Evolutionary conservation across 352 stramenopile genomes (phyloP).

Genomic region (Pythium chondricola): DNA sequence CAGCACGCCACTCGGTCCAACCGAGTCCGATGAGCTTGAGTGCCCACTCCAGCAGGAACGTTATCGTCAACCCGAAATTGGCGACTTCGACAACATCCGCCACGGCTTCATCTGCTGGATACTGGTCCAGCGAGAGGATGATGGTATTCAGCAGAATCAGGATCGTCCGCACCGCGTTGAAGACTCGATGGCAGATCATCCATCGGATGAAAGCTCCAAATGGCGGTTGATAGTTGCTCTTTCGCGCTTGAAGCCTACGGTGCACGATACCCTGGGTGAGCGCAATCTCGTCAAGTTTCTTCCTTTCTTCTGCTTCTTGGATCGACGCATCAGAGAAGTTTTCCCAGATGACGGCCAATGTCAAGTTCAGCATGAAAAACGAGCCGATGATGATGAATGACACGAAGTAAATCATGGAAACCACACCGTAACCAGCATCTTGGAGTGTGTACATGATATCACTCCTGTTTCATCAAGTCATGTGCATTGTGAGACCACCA

Average conservation of each 20-base stretch:
- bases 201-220: slow-evolving; percentile 15
- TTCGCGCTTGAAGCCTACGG: background rate
- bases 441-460: slow-evolving; percentile 68
- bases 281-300: slow-evolving; percentile 17
- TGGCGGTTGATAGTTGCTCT: background rate
- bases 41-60: slow-evolving; percentile 43
- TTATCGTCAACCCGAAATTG: slow-evolving; percentile 51
- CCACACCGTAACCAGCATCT: slow-evolving; percentile 35
- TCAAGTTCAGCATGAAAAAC: slow-evolving; percentile 90
- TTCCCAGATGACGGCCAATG: slow-evolving; percentile 87
- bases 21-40: slow-evolving; percentile 79
- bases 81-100: slow-evolving; percentile 42
- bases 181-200: slow-evolving; percentile 46
- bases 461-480: slow-evolving; percentile 18
- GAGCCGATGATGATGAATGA: slow-evolving; percentile 85
- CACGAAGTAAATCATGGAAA: slow-evolving; percentile 78
- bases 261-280: background rate
- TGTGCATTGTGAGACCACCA: background rate
- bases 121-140: slow-evolving; percentile 76
- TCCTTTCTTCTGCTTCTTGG: slow-evolving; percentile 47
- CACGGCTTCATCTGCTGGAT: slow-evolving; percentile 41
- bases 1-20: slow-evolving; percentile 32
- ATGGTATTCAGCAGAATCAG: slow-evolving; percentile 85
- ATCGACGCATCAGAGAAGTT: slow-evolving; percentile 64
- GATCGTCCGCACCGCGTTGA: slow-evolving; percentile 39